Base-by-base conservation (phyloP, 306 rosid genomes). In the Trichosanthes truncata region DNA sequence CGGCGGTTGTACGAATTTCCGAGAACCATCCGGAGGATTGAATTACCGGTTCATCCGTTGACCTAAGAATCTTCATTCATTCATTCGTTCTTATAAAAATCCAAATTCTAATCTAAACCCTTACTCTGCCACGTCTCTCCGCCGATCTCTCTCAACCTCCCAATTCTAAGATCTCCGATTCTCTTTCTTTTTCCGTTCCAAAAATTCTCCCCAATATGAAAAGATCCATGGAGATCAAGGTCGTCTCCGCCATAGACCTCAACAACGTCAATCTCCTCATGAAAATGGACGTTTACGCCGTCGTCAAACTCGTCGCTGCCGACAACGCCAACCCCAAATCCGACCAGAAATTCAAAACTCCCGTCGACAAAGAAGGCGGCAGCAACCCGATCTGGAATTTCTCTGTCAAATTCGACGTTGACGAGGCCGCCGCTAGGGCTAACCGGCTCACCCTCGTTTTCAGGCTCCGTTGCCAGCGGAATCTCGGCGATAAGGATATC, bases 251-350 rank as follows among this genome's bases (percentile, higher is more conserved):
- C 3, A 84, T 83, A 13, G 95, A 86, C 57, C 87, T 95, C 78
- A 87, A 95, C 21, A 81, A 92, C 43, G 97, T 89, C 2, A 92
- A 85, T 49, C 76, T 87, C 31, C 33, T 95, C n/a, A 83, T 90
- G 52, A 91, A 95, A 83, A 92, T 92, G 97, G 89, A 90, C 45
- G 97, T 86, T 0, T 92, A 87, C 87, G 96, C 83, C 38, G 91
- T 88, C 83, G 88, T 89, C 57, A 81, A 87, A 0, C 82, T 94
- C 91, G 12, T 41, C 53, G 33, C 9, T 53, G 0, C 78, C 78
- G 97, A 90, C 51, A 90, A 92, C 41, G 31, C 84, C 3, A 1
- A n/a, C 2, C 11, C 84, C 1, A 2, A 23, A 2, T 6, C 63
- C 9, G 55, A 43, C 2, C 91, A 86, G 56, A 78, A 26, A 17